Percentiles rank a stretch among this genome's conserved stretches.
Evolutionary conservation across 2,329 filamentous ascomycete species (phyloP).

Genomic region (Emergomyces orientalis): DNA sequence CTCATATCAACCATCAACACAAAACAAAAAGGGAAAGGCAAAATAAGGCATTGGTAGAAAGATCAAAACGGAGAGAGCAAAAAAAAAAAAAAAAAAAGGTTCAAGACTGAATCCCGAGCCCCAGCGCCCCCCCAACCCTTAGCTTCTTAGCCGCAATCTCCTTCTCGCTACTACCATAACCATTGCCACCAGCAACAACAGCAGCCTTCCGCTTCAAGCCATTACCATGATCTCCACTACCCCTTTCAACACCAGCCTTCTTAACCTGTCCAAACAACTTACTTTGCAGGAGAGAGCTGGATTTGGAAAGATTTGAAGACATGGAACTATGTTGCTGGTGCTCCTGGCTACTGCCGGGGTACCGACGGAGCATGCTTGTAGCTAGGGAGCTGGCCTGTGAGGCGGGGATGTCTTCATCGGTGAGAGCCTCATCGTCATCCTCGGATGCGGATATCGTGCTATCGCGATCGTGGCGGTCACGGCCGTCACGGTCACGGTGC

Average conservation of each 20-base stretch:
- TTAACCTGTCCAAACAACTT: constrained; percentile 55
- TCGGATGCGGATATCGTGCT: constrained; percentile 71
- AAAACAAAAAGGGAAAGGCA: neutral
- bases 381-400: constrained; percentile 72
- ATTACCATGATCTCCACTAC: constrained; percentile 8
- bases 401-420: constrained; percentile 58
- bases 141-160: constrained; percentile 40
- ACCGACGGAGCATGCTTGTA: constrained; percentile 60
- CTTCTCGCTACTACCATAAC: constrained; percentile 27
- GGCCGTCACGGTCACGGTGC: constrained; percentile 27
- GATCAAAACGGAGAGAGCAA: neutral
- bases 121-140: constrained; percentile 42
- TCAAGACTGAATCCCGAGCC: constrained; percentile 47
- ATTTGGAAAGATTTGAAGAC: constrained; percentile 33
- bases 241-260: constrained; percentile 41
- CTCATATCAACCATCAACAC: neutral
- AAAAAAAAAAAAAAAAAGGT: neutral
- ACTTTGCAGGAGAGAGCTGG: constrained; percentile 46
- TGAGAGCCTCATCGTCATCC: constrained; percentile 44
- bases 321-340: constrained; percentile 17
- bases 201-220: constrained; percentile 32
- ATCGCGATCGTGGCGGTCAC: constrained; percentile 62
- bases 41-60: too few relatives aligned
- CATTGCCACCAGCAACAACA: constrained; percentile 8
- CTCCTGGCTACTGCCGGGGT: constrained; percentile 36